Conservation (phyloP, 495 filamentous ascomycete species). For the Chlorociboria aeruginascens region DNA sequence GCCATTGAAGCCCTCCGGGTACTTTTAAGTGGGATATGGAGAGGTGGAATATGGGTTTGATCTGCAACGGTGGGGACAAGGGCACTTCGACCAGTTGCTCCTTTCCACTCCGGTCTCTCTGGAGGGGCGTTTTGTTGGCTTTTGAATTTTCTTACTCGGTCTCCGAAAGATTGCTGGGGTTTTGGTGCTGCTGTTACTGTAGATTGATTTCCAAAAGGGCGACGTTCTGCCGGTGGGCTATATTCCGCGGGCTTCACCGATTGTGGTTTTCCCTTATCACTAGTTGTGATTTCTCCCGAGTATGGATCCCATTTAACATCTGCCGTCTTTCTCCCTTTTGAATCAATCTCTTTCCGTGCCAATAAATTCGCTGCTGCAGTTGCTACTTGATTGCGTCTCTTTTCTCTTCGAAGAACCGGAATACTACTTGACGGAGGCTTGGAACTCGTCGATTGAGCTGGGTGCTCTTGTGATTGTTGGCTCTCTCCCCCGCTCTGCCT, state of each 20-base stretch:
- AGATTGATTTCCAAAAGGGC: constrained; percentile 8
- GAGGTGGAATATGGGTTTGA: constrained; percentile 25
- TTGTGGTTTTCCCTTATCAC: constrained; percentile 30
- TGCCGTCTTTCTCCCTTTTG: constrained; percentile 5
- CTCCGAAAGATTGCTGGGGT: constrained; percentile 24
- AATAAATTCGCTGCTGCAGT: constrained; percentile 7
- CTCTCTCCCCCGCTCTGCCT: constrained; percentile 7
- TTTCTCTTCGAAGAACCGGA: constrained; percentile 36
- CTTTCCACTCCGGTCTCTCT: constrained; percentile 37
- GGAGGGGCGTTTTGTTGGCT: constrained; percentile 6
- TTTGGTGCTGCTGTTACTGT: constrained; percentile 10
- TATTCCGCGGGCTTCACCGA: constrained; percentile 35
- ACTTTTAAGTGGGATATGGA: constrained; percentile 33
- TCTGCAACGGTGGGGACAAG: constrained; percentile 37
- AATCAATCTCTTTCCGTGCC: constrained; percentile 4
- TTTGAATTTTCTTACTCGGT: constrained; percentile 33
- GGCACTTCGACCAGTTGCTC: constrained; percentile 37
- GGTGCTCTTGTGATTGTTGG: not conserved
- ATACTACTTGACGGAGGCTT: constrained; percentile 28
- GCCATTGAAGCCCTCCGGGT: constrained; percentile 10
- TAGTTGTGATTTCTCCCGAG: constrained; percentile 36
- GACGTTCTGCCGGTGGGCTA: constrained; percentile 23
- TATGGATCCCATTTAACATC: constrained; percentile 32
- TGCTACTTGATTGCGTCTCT: constrained; percentile 14
- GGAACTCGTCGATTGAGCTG: not conserved